Base-by-base conservation (phyloP, 139 green algal genomes). In the Spirogloea muscicola region DNA sequence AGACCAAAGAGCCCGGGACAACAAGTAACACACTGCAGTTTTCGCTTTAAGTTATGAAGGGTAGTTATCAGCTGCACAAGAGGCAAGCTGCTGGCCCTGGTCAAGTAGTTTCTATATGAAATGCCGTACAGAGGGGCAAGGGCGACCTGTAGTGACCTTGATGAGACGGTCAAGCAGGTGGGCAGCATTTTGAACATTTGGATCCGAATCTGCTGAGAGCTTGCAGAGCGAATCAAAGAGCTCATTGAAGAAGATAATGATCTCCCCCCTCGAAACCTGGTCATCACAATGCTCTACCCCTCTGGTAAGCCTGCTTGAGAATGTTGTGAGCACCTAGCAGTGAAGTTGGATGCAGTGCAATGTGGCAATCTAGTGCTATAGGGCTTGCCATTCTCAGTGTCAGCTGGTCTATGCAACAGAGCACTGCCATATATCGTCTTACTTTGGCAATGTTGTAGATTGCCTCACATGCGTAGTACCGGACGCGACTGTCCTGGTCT, bases 381-480 rank as follows among this genome's bases (percentile, higher is more conserved):
- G 2, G 31, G 48, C 49, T 3, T 60, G 0, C 34, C 49, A 60
- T 51, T 51, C 43, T 51, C 13, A 25, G 43, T 10, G 43, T 51
- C 13, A 10, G 43, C 43, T 10, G 43, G 43, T 13, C 43, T 51
- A 13, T 10, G 43, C 13, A 13, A 64, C 13, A 10, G 62, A n/a
- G n/a, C 51, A 61, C 71, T 74, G 64, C 52, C 29, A 36, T 10
- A 42, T 7, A n/a, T n/a, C n/a, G n/a, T n/a, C n/a, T 9, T 27
- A 86, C 85, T 85, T 98, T 98, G 60, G 91, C 90, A 40, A 98
- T 93, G 80, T 98, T 98, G 89, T 96, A 98, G 38, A 98, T 82
- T 39, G 92, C 90, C 79, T 96, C 91, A 68, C 87, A 96, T 6
- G 94, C 93, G 65, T 98, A 97, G 76, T 98, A 98, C 0, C 93